These are phyloP conservation scores for Atkinsonella hypoxylon DNA, from an alignment of 2,329 filamentous ascomycete genomes.

Conservation along the genomic window DNA sequence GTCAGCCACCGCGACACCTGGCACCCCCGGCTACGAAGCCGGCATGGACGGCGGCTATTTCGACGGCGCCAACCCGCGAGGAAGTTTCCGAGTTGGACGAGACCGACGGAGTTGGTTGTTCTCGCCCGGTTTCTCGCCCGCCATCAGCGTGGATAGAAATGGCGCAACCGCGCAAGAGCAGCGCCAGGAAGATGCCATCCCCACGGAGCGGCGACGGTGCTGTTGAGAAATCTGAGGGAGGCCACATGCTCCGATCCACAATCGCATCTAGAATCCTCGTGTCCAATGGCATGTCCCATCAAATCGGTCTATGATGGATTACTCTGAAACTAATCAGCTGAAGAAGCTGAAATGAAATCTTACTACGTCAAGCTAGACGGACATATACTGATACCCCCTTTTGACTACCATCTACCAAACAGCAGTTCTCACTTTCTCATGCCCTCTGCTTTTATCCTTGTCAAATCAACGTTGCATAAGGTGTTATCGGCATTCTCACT, in stretches of 20 bases:
- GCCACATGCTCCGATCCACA: no score
- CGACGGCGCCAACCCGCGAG: conserved; percentile 32
- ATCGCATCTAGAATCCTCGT: no score
- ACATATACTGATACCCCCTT: no score
- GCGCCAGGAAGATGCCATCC: conserved; percentile 8
- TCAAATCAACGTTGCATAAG: no score
- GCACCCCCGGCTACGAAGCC: conserved; percentile 34
- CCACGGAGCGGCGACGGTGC: conserved; percentile 17
- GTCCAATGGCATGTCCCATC: no score
- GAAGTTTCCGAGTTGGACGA: conserved; percentile 44
- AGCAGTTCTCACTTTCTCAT: neutral
- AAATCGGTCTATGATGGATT: no score
- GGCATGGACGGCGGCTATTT: conserved; percentile 38
- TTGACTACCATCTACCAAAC: no score
- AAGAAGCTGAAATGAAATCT: no score
- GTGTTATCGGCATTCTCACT: neutral
- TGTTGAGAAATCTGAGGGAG: conserved; percentile 13
- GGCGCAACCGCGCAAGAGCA: conserved; percentile 19
- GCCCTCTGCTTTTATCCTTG: no score
- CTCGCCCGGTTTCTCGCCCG: conserved; percentile 39
- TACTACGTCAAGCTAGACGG: no score
- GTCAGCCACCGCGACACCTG: conserved; percentile 40
- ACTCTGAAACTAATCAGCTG: no score
- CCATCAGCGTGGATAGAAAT: conserved; percentile 34
- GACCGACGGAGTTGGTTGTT: conserved; percentile 50